Percentiles rank a stretch among this genome's conserved stretches.
Conservation (phyloP, 805 yeast genomes). For the Starmerella apis region DNA sequence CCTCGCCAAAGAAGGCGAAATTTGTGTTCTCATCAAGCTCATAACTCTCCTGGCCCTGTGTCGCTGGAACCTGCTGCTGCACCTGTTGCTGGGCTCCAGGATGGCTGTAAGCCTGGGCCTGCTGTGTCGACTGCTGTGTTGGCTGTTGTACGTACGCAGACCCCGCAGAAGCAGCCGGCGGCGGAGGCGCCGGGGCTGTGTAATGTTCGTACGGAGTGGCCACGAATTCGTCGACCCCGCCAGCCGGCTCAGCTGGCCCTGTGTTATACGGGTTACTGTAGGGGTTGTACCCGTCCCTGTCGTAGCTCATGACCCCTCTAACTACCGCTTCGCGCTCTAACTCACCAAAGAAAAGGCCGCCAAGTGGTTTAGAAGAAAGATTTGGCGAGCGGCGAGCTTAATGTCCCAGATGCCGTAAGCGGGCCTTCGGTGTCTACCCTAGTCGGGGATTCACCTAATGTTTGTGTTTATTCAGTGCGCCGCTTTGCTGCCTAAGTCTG, state of each 20-base stretch:
- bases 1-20: conserved; percentile 56
- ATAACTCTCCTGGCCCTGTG: conserved; percentile 19
- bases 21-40: conserved; percentile 33
- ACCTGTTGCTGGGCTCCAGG: conserved; percentile 1
- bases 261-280: conserved; percentile 13
- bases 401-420: conserved; percentile 5
- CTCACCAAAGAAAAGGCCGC: neutral
- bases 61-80: conserved; percentile 12
- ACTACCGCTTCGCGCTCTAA: conserved; percentile 1
- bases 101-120: neutral
- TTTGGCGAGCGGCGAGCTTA: conserved; percentile 3
- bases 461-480: conserved; percentile 6
- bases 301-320: conserved; percentile 7
- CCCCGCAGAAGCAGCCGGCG: neutral
- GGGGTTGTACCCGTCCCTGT: conserved; percentile 20
- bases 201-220: conserved; percentile 22
- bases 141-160: conserved; percentile 3
- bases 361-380: conserved; percentile 5
- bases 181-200: conserved; percentile 5
- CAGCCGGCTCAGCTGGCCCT: conserved; percentile 12
- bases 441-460: neutral
- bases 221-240: conserved; percentile 15
- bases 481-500: conserved; percentile 2
- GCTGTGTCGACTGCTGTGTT: neutral
- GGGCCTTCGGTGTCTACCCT: neutral